Evolutionary conservation across 2,329 filamentous ascomycete genomes (phyloP), one percentile per base, ranked within the genome.

Genomic region (Mycosphaerella sp.): DNA sequence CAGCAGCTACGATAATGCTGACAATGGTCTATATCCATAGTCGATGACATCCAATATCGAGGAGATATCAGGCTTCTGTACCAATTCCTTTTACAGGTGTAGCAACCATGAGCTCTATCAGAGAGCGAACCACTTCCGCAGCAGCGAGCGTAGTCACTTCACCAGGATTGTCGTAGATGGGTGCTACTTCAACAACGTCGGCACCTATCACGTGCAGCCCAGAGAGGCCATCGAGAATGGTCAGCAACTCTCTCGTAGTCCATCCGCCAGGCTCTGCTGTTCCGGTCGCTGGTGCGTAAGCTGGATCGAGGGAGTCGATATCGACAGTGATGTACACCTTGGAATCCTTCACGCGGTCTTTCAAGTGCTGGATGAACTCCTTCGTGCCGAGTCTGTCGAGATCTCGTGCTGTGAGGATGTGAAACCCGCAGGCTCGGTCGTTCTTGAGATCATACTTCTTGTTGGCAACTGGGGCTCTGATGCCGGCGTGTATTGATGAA

Each of bases 191-290:
- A 30, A 83, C 79, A 42, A 82, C 73, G 66, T 83, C 80, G 6
- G 77, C 79, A 2, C 79, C 79, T 27, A 83, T 70, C 14, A 83
- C 71, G 45, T 81, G 74, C 42, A 83, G 57, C 0, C 79, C 79
- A 36, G 71, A 71, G n/a, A 84, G 68, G 0, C 79, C 79, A 57
- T 81, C 78, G 17, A 83, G 65, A 51, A 82, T 78, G 0, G 77
- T 78, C 36, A 80, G 65, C 18, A 83, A 65, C 59, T 83, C 80
- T 34, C 80, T 72, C 0, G 79, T 81, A 0, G 73, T 76, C 80
- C 80, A 83, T 2, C 80, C 80, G 41, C 80, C 80, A 1, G 79
- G 77, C 61, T 83, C 80, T 8, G 79, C 74, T 1, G 80, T 82
- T 2, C 80, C 80, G 0, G 80, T 82, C 7, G 72, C 77, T 68